Evolutionary conservation across 2,329 filamentous ascomycete species (phyloP), one percentile per base, ranked within the genome.

Genomic region (Hypomyces rosellus): DNA sequence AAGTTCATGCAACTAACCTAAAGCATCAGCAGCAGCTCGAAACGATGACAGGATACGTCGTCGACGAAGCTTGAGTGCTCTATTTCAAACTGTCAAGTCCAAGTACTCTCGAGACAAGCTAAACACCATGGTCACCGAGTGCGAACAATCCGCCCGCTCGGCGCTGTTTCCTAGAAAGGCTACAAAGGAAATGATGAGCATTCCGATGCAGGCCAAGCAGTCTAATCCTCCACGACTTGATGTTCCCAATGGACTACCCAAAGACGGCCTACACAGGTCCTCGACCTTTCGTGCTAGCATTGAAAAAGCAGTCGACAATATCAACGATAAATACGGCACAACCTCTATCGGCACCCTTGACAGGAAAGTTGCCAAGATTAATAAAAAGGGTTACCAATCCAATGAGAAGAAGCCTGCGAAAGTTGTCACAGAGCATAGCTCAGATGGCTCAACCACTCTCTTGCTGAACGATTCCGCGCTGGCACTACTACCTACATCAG

Each of bases 301-400:
- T 25, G 64, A 68, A 40, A 62, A 62, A 45, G 59, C 61, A 37
- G 63, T 59, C 5, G 57, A 60, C 30, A 61, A 63, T 25, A 64
- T 66, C 46, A 59, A 63, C 40, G 50, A 52, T 44, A 62, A 64
- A 40, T 63, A 65, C 41, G 58, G 53, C 40, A 53, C 54, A 9
- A 30, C 54, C 18, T 52, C 54, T 12, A 33, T 38, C 14, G 25
- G 16, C 18, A 18, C 11, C 14, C n/a, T 16, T 39, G 34, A 39
- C 6, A 38, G 11, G n/a, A 11, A 30, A 16, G 16, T 14, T 13
- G 15, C 16, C 18, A 41, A 20, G 15, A 20, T 41, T 41, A 16
- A 20, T 13, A 20, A 41, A 20, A 16, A n/a, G 13, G 11, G 5
- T 5, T 13, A 18, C 16, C 2, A 20, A 14, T 5, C 9, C 45